Conservation (phyloP, 441 rosid species). For the Iberis amara region DNA sequence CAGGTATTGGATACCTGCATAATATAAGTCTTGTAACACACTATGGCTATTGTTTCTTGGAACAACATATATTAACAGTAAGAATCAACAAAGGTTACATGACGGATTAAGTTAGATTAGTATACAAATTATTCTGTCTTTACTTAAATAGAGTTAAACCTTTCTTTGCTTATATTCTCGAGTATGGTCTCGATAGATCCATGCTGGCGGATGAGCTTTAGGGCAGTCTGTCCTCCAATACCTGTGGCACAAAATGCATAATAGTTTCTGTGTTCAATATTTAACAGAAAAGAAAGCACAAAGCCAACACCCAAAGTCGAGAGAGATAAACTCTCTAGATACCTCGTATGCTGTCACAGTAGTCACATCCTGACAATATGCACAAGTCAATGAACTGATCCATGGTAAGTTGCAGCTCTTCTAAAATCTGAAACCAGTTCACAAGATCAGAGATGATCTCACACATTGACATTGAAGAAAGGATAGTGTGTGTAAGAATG, state of each 20-base stretch:
- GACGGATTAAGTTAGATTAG: neutral
- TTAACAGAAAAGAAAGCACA: conserved; percentile 1
- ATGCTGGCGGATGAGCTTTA: conserved; percentile 93
- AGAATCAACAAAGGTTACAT: conserved; percentile 8
- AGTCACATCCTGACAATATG: conserved; percentile 97
- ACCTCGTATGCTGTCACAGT: conserved; percentile 97
- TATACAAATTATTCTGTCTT: neutral
- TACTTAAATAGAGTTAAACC: conserved; percentile 32
- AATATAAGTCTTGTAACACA: neutral
- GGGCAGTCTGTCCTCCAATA: conserved; percentile 84
- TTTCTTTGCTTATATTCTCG: conserved; percentile 79
- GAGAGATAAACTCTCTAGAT: conserved; percentile 11
- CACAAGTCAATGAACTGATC: conserved; percentile 95
- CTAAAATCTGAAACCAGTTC: conserved; percentile 55
- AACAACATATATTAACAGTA: neutral
- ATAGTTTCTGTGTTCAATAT: conserved; percentile 1
- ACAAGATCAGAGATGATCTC: conserved; percentile 16
- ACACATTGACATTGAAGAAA: conserved; percentile 3
- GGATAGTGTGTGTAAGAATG: conserved; percentile 4
- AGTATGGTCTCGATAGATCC: conserved; percentile 79
- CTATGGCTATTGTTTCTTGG: neutral
- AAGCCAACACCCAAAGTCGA: conserved; percentile 1
- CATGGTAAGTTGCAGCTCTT: conserved; percentile 80
- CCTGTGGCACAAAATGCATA: conserved; percentile 42
- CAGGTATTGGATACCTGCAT: conserved; percentile 77